Base-by-base conservation (phyloP, 805 yeast genomes). In the Monosporozyma aquatica region DNA sequence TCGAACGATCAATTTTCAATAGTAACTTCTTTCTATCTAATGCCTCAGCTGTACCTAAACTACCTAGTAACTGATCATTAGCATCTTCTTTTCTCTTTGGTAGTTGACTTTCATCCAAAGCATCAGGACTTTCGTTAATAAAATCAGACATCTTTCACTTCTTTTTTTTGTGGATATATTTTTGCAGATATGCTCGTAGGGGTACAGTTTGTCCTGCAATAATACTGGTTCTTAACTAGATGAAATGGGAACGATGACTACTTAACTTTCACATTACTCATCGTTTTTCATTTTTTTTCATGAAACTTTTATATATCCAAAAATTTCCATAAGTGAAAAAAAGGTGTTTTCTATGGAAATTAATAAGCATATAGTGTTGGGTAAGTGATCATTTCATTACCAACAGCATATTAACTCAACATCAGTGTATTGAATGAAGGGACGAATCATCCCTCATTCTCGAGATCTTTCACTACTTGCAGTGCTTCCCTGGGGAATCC, bases 91-190 rank as follows among this genome's bases (percentile, higher is more conserved):
- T 56, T 50, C 97, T 72, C 0, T 80, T 82, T 1, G 97, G 97
- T 21, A 90, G 74, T 42, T 77, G 74, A 24, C 80, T 75, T 8
- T 74, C 76, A 52, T 87, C 95, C 38, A 87, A 64, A 30, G 90
- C 78, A 25, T 81, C 78, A 18, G 98, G 98, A 58, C 87, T 89
- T 24, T 95, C 95, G 62, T 90, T 90, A 45, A 90, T 80, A 15
- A 82, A 82, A 44, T 86, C 95, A 2, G 87, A 69, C 90, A 82
- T 83, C 8, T 25, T 30, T 21, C 21, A 18, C 4, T 20, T 18
- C 5, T 9, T 2, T 29, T 29, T 29, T 5, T 15, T 4, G n/a
- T n/a, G n/a, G n/a, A n/a, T n/a, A n/a, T n/a, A n/a, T n/a, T n/a
- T n/a, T n/a, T n/a, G n/a, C n/a, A n/a, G n/a, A n/a, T n/a, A n/a